Evolutionary conservation across 2,329 filamentous ascomycete species (phyloP), one percentile per base, ranked within the genome.

Genomic region (Arthrobotrys pseudoclavata): DNA sequence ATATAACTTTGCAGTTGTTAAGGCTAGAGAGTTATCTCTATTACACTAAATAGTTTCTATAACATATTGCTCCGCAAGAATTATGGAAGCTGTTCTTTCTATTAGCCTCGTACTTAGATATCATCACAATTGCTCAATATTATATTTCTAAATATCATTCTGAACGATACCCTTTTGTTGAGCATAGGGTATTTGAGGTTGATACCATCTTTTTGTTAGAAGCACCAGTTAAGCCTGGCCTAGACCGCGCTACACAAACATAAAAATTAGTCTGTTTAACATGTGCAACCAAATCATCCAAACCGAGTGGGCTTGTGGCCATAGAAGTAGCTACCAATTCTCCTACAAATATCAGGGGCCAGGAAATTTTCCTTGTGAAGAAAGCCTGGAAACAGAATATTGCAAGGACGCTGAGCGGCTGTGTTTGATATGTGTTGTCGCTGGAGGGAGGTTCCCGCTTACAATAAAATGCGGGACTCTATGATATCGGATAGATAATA

Each of bases 281-380:
- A 70, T 70, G 67, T 70, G 67, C 31, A 20, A 40, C 42, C 29
- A 64, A 22, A 57, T 18, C n/a, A 13, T 9, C 10, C 34, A 52
- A 10, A 72, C 45, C n/a, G 60, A 72, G 29, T 66, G 26, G 57
- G 29, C 20, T 22, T 72, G 69, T 18, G 45, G 50, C 61, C 69
- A 66, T 24, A 57, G 42, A 50, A 40, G 42, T 18, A 34, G 61
- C n/a, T 24, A 29, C 24, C 24, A 15, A 1, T 22, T 24, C 5
- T 13, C n/a, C 13, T 20, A 12, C 12, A 22, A 22, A 40, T 72
- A 50, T 18, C 37, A 22, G 10, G 24, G 18, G 2, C 24, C 10
- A 24, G 22, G 37, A 12, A 5, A 37, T 31, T 10, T 15, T 18
- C 26, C 60, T 3, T 45, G 69, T 15, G 34, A 57, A 18, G 15